Conservation (phyloP, 176 grass and related monocot species). For the Metroxylon sagu region DNA sequence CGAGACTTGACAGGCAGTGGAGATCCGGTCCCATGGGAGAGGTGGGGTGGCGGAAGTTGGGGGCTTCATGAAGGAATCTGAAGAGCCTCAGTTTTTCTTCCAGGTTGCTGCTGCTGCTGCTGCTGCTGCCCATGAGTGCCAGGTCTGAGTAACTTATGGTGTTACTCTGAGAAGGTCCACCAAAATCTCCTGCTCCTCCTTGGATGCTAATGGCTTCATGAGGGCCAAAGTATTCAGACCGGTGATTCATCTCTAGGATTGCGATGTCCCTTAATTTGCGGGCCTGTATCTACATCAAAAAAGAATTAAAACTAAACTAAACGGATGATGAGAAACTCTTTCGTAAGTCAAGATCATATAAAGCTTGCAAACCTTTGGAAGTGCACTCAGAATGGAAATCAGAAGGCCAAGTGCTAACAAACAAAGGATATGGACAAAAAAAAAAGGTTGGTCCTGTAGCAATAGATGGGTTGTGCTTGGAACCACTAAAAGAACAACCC, state of each 20-base stretch:
- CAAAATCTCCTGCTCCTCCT: constrained; percentile 17
- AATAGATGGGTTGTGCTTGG: no score
- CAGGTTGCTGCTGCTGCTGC: background rate
- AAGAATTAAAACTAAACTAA: no score
- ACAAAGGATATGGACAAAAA: no score
- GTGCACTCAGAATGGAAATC: no score
- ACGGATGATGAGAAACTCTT: no score
- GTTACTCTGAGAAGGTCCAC: constrained; percentile 21
- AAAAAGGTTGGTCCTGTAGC: no score
- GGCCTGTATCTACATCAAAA: no score
- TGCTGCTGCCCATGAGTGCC: background rate
- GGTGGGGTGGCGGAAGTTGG: background rate
- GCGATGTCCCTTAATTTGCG: no score
- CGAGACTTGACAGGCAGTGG: constrained; percentile 21
- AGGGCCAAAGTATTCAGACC: constrained; percentile 39
- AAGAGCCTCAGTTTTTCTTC: background rate
- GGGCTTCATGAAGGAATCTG: background rate
- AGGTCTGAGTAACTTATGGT: background rate
- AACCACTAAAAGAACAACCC: no score
- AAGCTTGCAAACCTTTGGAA: no score
- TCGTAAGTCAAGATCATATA: no score
- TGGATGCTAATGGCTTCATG: constrained; percentile 9
- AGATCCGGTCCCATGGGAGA: constrained; percentile 20
- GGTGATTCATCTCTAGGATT: constrained; percentile 10
- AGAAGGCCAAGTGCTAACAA: no score